Conservation (phyloP, 2,329 filamentous ascomycete species). For the Orbilia oligospora region DNA sequence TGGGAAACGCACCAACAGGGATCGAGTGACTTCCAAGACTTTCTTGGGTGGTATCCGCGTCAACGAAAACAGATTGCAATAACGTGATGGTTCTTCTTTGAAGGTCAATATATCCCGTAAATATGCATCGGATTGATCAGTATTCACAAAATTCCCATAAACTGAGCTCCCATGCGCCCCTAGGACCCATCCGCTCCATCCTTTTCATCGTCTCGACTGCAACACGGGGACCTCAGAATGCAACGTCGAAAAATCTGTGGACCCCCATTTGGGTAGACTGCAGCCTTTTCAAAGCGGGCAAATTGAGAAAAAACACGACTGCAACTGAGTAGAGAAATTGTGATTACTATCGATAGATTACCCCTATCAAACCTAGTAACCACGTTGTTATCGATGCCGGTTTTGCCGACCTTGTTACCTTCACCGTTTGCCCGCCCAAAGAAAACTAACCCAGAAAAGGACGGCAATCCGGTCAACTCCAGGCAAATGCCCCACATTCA, state of each 20-base stretch:
- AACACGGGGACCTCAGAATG: slow-evolving; percentile 12
- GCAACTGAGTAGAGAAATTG: too few species aligned
- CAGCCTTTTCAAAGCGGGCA: neutral
- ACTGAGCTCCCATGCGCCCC: neutral
- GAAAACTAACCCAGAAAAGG: slow-evolving; percentile 5
- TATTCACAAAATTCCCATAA: slow-evolving; percentile 1
- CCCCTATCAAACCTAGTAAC: slow-evolving; percentile 12
- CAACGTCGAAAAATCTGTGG: slow-evolving; percentile 13
- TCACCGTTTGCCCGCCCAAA: slow-evolving; percentile 11
- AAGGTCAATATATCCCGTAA: neutral
- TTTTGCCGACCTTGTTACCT: slow-evolving; percentile 1
- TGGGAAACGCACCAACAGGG: slow-evolving; percentile 16
- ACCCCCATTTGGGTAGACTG: neutral
- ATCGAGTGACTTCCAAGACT: slow-evolving; percentile 10
- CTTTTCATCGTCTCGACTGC: neutral
- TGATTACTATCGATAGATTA: slow-evolving; percentile 12
- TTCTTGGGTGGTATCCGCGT: slow-evolving; percentile 18
- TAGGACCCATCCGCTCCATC: neutral
- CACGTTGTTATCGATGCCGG: slow-evolving; percentile 26
- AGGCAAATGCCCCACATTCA: slow-evolving; percentile 15
- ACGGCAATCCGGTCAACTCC: slow-evolving; percentile 7
- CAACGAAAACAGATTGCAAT: slow-evolving; percentile 14
- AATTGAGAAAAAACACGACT: neutral
- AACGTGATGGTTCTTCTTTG: neutral
- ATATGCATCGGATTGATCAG: slow-evolving; percentile 14